Percentiles rank a stretch among this genome's conserved stretches.
These are phyloP conservation scores for Barnettozyma wickerhamii DNA, from an alignment of 805 yeast species.

Conservation along the genomic window DNA sequence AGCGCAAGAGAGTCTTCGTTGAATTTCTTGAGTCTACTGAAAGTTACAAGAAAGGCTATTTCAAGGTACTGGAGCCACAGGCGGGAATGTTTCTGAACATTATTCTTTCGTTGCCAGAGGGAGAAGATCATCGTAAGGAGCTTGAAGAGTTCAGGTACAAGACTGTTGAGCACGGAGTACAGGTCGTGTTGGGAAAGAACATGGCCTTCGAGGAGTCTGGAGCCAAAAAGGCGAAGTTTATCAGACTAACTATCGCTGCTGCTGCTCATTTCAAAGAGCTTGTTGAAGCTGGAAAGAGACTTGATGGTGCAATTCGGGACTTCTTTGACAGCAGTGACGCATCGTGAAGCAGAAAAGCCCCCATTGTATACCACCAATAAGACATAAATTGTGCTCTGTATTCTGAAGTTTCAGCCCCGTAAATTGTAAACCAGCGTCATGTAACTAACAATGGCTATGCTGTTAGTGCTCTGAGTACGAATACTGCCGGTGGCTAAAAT, in stretches of 20 bases:
- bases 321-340: slow-evolving; percentile 30
- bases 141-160: slow-evolving; percentile 28
- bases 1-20: slow-evolving; percentile 57
- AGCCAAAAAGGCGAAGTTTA: slow-evolving; percentile 44
- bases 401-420: too few relatives aligned
- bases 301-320: slow-evolving; percentile 43
- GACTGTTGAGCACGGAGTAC: slow-evolving; percentile 47
- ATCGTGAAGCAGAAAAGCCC: background rate
- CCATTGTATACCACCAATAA: too few relatives aligned
- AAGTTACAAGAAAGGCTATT: slow-evolving; percentile 33
- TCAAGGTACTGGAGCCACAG: slow-evolving; percentile 45
- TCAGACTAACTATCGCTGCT: slow-evolving; percentile 57
- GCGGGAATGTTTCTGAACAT: slow-evolving; percentile 76
- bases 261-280: slow-evolving; percentile 42
- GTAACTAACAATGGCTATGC: too few relatives aligned
- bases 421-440: too few relatives aligned
- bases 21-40: slow-evolving; percentile 43
- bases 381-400: too few relatives aligned
- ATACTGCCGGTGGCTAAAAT: too few relatives aligned
- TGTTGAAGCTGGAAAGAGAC: slow-evolving; percentile 48
- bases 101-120: slow-evolving; percentile 29
- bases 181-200: slow-evolving; percentile 51
- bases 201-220: slow-evolving; percentile 45
- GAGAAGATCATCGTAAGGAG: slow-evolving; percentile 9
- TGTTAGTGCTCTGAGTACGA: too few relatives aligned